phyloP scores from a whole-genome alignment of 2,329 filamentous ascomycete species.

The Aureobasidium musti region DNA sequence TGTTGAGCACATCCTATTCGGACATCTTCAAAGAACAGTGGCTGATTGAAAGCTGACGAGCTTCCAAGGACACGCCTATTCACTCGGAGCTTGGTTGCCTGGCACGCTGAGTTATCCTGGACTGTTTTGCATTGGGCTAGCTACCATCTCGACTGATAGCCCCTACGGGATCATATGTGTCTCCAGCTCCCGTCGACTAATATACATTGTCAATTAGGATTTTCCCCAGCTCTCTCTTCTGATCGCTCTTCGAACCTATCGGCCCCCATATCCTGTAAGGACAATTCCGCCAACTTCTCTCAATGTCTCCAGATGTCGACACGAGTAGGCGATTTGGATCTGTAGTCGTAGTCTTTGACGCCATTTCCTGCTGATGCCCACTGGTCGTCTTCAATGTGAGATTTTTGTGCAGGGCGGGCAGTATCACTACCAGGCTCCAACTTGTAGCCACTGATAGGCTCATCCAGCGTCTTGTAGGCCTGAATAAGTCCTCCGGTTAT shows the following conservation, averaged over 20 bases:
- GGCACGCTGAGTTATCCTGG: neutral
- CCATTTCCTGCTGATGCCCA: neutral
- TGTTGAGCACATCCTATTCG: neutral
- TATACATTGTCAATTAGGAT: neutral
- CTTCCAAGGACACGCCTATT: neutral
- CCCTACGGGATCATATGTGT: neutral
- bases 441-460: slow-evolving; percentile 21
- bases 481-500: slow-evolving; percentile 46
- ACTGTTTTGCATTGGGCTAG: neutral
- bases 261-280: neutral
- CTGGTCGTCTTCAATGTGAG: neutral
- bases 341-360: slow-evolving; percentile 25
- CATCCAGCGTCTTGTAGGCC: slow-evolving; percentile 2
- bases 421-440: neutral
- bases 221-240: neutral
- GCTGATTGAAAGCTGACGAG: neutral
- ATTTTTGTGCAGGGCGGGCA: neutral
- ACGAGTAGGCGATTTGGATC: neutral
- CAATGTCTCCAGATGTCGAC: neutral
- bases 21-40: neutral
- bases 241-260: neutral
- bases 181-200: neutral
- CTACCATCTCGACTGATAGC: neutral
- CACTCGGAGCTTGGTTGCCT: neutral
- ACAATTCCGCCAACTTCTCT: neutral